Conservation (phyloP, 768 basidiomycete genomes). For the Trametes meyenii region DNA sequence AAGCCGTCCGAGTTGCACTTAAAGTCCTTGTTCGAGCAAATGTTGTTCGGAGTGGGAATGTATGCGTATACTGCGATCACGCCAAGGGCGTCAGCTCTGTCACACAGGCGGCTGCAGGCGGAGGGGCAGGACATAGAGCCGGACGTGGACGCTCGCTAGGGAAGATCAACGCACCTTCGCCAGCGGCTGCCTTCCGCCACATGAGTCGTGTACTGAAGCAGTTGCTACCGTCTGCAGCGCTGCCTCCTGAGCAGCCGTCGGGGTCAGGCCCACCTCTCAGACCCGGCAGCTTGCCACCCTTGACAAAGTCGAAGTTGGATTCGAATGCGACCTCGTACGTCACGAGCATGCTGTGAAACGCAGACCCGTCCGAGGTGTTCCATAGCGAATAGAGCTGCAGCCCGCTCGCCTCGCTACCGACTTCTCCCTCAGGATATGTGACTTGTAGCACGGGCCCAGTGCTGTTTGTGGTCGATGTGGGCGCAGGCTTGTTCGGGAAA, state of each 20-base stretch:
- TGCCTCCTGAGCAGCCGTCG: conserved; percentile 71
- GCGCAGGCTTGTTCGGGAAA: conserved; percentile 53
- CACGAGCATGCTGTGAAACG: conserved; percentile 68
- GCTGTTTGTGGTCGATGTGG: conserved; percentile 27
- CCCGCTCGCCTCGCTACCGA: conserved; percentile 62
- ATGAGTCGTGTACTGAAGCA: conserved; percentile 78
- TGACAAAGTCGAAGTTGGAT: conserved; percentile 65
- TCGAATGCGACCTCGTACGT: conserved; percentile 79
- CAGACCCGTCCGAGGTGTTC: conserved; percentile 59
- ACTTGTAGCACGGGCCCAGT: conserved; percentile 51
- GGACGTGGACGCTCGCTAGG: neutral
- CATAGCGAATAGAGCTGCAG: conserved; percentile 69
- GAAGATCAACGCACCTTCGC: conserved; percentile 59
- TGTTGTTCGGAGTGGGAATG: conserved; percentile 60
- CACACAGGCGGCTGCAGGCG: neutral
- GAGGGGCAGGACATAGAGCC: neutral
- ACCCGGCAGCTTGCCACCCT: conserved; percentile 80
- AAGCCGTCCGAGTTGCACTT: conserved; percentile 70
- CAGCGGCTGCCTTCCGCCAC: conserved; percentile 68
- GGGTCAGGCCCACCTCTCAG: conserved; percentile 67
- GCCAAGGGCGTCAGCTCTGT: neutral
- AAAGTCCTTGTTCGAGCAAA: conserved; percentile 59
- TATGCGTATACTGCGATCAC: conserved; percentile 72
- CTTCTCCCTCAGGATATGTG: conserved; percentile 65
- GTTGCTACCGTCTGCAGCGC: conserved; percentile 59